Evolutionary conservation across 164 flowering plant species (phyloP), one percentile per base, ranked within the genome.

Genomic region (Sextonia rubra): DNA sequence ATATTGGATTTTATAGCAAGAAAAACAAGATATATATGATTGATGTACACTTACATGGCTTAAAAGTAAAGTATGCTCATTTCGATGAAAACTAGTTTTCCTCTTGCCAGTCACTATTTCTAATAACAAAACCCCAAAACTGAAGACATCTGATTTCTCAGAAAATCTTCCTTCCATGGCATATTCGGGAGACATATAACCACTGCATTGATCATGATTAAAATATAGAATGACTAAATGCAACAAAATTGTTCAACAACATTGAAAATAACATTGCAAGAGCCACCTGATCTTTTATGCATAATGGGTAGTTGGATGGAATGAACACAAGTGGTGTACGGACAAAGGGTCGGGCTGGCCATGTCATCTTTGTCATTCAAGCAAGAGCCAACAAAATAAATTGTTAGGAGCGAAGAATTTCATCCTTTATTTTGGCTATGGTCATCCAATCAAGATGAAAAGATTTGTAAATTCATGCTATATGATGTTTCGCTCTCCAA

Each of bases 41-140:
- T 65, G n/a, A 65, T 65, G 68, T 32, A 4, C n/a, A 70, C 72
- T 70, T 56, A 70, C 72, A 29, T 70, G 20, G 11, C 25, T 48
- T 2, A 30, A 24, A 29, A 70, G 62, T 6, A 20, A 15, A 18
- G 72, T 56, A 18, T 30, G 44, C n/a, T 58, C 27, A 9, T 9
- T 12, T 17, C 9, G 64, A 32, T 70, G n/a, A 30, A 84, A 85
- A 20, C 83, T 82, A 56, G 84, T 79, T 18, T 66, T 72, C 69
- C 63, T 64, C 69, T 14, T 65, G 11, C 75, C 75, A 47, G 69
- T 72, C 48, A 72, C 69, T 49, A 72, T 72, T 48, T 72, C 75
- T 24, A n/a, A n/a, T n/a, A n/a, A n/a, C n/a, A n/a, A n/a, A n/a
- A n/a, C n/a, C n/a, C n/a, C n/a, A n/a, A n/a, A n/a, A n/a, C n/a